A percentile compares a stretch with the other conserved stretches of the same genome.
Conservation (phyloP, 176 grass and related monocot genomes). For the Rhynchospora pubera region DNA sequence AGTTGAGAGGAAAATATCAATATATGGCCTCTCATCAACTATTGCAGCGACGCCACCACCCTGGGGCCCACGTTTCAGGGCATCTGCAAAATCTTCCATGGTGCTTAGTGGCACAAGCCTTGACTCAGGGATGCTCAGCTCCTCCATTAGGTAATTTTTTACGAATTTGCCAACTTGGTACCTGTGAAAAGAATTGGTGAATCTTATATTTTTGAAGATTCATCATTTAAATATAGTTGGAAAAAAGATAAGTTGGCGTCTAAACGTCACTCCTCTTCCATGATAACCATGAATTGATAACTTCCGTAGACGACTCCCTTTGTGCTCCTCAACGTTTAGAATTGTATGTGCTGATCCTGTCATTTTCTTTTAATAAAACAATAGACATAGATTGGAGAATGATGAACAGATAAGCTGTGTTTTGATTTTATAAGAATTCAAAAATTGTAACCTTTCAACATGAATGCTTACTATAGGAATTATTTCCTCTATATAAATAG, state of each 20-base stretch:
- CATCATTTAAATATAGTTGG: neutral
- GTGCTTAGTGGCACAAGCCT: constrained; percentile 51
- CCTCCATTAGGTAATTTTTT: constrained; percentile 60
- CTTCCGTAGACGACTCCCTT: neutral
- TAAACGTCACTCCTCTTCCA: neutral
- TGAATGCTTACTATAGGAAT: neutral
- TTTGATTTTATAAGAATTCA: neutral
- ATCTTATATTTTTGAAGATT: neutral
- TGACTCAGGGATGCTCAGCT: constrained; percentile 57
- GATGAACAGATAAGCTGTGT: neutral
- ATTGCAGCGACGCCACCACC: constrained; percentile 73
- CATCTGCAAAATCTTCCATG: constrained; percentile 53
- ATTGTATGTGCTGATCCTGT: neutral
- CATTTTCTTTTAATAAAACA: neutral
- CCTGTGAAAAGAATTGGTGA: constrained; percentile 1
- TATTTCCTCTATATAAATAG: neutral
- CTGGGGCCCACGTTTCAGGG: constrained; percentile 59
- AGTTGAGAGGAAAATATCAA: constrained; percentile 60
- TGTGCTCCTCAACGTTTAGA: neutral
- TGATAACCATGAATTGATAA: neutral
- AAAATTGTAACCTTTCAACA: neutral
- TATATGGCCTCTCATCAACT: constrained; percentile 66
- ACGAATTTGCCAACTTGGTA: constrained; percentile 72
- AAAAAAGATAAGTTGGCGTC: neutral
- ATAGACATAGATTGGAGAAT: neutral